These are phyloP conservation scores for Sonneratia alba DNA, from an alignment of 345 rosid species.

Conservation along the genomic window DNA sequence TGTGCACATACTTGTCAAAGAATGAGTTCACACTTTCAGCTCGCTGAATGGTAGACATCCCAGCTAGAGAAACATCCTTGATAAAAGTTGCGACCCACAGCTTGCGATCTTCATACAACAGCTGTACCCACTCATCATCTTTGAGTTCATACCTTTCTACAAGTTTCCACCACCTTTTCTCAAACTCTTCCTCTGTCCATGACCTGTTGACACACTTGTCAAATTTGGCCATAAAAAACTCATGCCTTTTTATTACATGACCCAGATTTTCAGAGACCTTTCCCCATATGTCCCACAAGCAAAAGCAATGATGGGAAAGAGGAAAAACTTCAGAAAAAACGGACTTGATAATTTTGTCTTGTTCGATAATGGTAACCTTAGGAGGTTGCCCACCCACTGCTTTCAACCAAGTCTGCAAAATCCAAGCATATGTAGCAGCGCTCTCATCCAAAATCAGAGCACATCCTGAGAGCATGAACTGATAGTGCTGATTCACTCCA, in stretches of 20 bases:
- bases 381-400: conserved; percentile 54
- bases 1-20: conserved; percentile 49
- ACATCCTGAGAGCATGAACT: conserved; percentile 49
- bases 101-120: conserved; percentile 40
- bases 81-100: conserved; percentile 46
- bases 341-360: conserved; percentile 29
- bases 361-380: conserved; percentile 37
- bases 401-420: conserved; percentile 45
- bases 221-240: conserved; percentile 38
- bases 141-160: conserved; percentile 37
- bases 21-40: conserved; percentile 40
- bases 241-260: conserved; percentile 32
- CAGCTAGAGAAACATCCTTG: conserved; percentile 36
- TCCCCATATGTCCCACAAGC: conserved; percentile 37
- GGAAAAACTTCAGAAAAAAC: conserved; percentile 39
- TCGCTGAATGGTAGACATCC: conserved; percentile 38
- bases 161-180: conserved; percentile 48
- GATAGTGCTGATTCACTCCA: conserved; percentile 56
- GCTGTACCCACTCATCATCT: conserved; percentile 36
- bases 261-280: conserved; percentile 38
- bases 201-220: conserved; percentile 51
- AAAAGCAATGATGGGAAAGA: conserved; percentile 32
- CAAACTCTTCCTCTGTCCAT: conserved; percentile 44
- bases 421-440: conserved; percentile 37
- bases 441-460: conserved; percentile 45